Conservation (phyloP, 345 rosid species). For the Gossypium stocksii region DNA sequence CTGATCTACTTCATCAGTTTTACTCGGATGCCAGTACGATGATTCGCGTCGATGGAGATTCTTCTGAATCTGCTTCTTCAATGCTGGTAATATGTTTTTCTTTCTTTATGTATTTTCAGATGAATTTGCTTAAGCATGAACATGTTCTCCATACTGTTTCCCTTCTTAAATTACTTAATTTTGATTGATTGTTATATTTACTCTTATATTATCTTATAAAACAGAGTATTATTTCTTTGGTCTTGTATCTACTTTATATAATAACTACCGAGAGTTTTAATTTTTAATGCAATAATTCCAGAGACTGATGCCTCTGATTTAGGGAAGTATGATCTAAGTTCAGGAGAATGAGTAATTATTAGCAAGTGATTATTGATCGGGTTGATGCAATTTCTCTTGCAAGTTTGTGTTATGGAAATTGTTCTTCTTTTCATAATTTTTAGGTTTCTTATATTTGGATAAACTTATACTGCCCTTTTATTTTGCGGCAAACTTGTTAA, state of each 20-base stretch:
- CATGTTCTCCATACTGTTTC: background rate
- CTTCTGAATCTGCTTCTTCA: slow-evolving; percentile 56
- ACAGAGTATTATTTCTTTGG: background rate
- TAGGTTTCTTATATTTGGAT: background rate
- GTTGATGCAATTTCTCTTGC: background rate
- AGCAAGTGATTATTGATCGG: background rate
- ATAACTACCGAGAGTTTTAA: too few relatives aligned
- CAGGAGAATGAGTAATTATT: background rate
- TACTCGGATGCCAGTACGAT: slow-evolving; percentile 66
- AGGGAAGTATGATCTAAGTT: too few relatives aligned
- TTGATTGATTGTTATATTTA: background rate
- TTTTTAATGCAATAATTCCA: too few relatives aligned
- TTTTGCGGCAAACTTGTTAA: background rate
- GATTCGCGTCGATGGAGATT: slow-evolving; percentile 76
- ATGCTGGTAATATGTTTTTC: slow-evolving; percentile 47
- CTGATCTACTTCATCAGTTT: slow-evolving; percentile 85
- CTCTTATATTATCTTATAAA: background rate
- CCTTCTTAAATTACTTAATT: background rate
- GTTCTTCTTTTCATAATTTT: background rate
- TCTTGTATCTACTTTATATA: background rate
- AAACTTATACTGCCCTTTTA: background rate
- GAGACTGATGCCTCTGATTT: too few relatives aligned
- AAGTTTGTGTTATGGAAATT: background rate
- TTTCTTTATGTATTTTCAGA: background rate
- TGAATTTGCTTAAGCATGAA: background rate